These are phyloP conservation scores for Daldinia concentrica DNA, from an alignment of 495 filamentous ascomycete genomes.

Conservation along the genomic window DNA sequence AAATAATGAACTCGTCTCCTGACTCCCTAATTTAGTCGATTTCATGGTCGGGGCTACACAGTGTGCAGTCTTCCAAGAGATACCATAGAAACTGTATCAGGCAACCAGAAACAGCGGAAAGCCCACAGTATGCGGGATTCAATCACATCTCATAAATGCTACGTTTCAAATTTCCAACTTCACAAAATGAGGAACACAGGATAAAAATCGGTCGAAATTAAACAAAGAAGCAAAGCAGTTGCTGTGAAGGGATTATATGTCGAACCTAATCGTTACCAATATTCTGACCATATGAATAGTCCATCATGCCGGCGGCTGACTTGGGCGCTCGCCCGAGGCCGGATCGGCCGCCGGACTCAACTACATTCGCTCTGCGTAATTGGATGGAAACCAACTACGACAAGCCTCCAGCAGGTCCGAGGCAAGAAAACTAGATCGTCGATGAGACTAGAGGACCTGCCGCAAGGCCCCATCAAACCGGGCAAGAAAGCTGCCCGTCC, in stretches of 20 bases:
- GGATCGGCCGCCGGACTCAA: slow-evolving; percentile 10
- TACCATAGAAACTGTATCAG: slow-evolving; percentile 1
- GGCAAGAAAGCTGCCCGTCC: background rate
- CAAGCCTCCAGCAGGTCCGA: slow-evolving; percentile 19
- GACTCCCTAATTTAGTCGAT: background rate
- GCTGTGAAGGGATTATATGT: background rate
- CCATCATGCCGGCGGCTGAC: slow-evolving; percentile 43
- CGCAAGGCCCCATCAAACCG: slow-evolving; percentile 60
- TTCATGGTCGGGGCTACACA: background rate
- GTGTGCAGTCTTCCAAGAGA: background rate
- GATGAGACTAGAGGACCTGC: slow-evolving; percentile 69
- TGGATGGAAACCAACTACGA: too few species aligned
- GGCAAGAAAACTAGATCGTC: slow-evolving; percentile 59
- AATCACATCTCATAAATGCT: background rate
- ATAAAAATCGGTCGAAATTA: background rate
- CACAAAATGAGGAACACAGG: background rate
- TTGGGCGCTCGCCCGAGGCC: slow-evolving; percentile 26
- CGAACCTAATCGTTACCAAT: background rate
- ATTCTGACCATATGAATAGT: slow-evolving; percentile 40
- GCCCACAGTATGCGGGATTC: slow-evolving; percentile 13
- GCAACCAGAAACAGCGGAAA: slow-evolving; percentile 1
- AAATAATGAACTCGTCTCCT: background rate
- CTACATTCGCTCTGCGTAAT: slow-evolving; percentile 1
- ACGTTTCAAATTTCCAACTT: background rate
- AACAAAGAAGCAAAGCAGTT: background rate